phyloP scores from a whole-genome alignment of 83 land plant genomes.

The Larix sibirica region DNA sequence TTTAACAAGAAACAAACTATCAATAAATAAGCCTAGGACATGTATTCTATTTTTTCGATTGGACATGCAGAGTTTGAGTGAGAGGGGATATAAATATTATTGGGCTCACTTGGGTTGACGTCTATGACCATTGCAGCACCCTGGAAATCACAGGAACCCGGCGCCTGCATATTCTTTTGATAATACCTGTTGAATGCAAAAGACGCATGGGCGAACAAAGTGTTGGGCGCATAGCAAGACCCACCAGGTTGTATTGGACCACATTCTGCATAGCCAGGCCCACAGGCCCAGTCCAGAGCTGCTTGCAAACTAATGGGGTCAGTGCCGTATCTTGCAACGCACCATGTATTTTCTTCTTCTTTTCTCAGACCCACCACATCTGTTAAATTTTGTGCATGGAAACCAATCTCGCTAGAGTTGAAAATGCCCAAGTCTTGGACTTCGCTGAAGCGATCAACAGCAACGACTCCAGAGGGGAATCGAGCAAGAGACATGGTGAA shows the following conservation, averaged over 20 bases:
- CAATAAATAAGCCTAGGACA: no score
- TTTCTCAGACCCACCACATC: conserved; percentile 15
- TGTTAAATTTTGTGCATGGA: background rate
- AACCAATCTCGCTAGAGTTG: background rate
- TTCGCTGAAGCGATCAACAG: background rate
- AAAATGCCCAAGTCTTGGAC: background rate
- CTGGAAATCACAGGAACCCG: conserved; percentile 54
- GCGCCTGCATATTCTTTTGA: conserved; percentile 43
- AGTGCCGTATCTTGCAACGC: conserved; percentile 50
- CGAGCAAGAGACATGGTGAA: background rate
- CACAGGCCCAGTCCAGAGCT: conserved; percentile 68
- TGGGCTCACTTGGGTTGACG: conserved; percentile 49
- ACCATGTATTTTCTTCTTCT: conserved; percentile 31
- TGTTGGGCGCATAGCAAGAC: conserved; percentile 48
- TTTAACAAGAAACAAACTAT: no score
- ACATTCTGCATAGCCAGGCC: conserved; percentile 52
- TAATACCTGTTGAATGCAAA: conserved; percentile 63
- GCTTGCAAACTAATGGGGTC: conserved; percentile 43
- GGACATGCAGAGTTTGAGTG: background rate
- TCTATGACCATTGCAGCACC: conserved; percentile 54
- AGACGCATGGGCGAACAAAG: conserved; percentile 48
- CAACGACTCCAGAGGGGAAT: background rate
- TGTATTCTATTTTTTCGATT: background rate
- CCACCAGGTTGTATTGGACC: conserved; percentile 48
- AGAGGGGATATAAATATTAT: background rate